A percentile compares a stretch with the other conserved stretches of the same genome.
Evolutionary conservation across 2,329 filamentous ascomycete genomes (phyloP).

Genomic region (Fusarium drepaniforme): DNA sequence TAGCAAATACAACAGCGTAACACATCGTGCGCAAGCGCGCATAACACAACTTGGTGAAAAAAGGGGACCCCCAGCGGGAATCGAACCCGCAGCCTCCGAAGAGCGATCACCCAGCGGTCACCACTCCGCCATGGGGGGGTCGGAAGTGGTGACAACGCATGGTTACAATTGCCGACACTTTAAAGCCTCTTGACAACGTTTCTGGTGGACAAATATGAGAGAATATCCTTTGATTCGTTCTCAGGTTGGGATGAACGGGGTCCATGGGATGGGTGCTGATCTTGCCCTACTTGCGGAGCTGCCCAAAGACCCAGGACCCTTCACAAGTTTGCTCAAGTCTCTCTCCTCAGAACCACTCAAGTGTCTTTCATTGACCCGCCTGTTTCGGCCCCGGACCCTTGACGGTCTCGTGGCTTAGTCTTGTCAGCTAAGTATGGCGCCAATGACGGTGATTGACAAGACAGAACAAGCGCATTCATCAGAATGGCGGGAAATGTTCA

Average conservation of each 20-base stretch:
- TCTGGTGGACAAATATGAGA: not conserved
- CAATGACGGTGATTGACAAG: not conserved
- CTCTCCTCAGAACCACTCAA: not conserved
- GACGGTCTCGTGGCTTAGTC: not conserved
- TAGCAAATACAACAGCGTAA: no score
- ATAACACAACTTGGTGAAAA: no score
- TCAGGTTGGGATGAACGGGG: constrained; percentile 16
- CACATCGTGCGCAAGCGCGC: no score
- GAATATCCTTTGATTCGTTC: constrained; percentile 7
- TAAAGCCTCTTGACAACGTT: not conserved
- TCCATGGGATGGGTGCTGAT: not conserved
- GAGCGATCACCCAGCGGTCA: no score
- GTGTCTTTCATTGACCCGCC: not conserved
- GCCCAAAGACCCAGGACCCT: not conserved
- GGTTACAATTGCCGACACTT: not conserved
- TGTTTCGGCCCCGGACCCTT: not conserved
- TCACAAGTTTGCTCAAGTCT: not conserved
- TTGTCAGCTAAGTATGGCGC: not conserved
- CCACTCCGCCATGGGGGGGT: no score
- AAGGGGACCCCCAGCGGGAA: no score
- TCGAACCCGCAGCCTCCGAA: no score
- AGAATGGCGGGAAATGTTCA: constrained; percentile 4
- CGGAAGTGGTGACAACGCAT: not conserved
- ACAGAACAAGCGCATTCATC: constrained; percentile 12
- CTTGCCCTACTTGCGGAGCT: constrained; percentile 11